Conservation (phyloP, 78 protist species). For the Polysphondylium violaceum region DNA sequence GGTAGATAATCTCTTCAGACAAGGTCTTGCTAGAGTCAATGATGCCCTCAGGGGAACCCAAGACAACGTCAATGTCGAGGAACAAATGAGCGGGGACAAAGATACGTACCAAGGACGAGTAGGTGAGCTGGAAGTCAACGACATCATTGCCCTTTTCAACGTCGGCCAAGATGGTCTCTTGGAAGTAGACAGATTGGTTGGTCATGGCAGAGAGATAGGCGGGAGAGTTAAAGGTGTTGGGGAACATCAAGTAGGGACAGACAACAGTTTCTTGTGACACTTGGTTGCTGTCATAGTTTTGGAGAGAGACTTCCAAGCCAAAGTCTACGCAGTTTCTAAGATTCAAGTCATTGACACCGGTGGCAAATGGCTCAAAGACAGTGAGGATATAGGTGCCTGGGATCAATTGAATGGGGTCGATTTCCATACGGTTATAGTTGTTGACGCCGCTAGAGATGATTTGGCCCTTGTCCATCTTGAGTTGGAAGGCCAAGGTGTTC, state of each 20-base stretch:
- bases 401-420: not conserved
- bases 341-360: not conserved
- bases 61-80: constrained; percentile 26
- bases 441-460: not conserved
- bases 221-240: constrained; percentile 24
- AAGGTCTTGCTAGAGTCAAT: not conserved
- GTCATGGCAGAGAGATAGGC: constrained; percentile 15
- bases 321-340: constrained; percentile 47
- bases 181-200: constrained; percentile 3
- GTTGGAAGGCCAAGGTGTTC: constrained; percentile 22
- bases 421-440: constrained; percentile 19
- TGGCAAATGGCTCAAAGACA: constrained; percentile 51
- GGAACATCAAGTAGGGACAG: constrained; percentile 27
- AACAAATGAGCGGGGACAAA: constrained; percentile 27
- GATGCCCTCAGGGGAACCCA: not conserved
- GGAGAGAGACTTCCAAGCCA: constrained; percentile 21
- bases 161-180: constrained; percentile 37
- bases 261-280: constrained; percentile 24
- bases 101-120: constrained; percentile 34
- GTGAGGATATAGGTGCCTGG: constrained; percentile 25
- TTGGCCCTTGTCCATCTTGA: not conserved
- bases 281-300: not conserved
- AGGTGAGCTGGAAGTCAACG: not conserved
- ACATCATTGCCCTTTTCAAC: constrained; percentile 33
- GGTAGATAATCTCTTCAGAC: constrained; percentile 29